Base-by-base conservation (phyloP, 345 rosid species). In the Adansonia digitata region DNA sequence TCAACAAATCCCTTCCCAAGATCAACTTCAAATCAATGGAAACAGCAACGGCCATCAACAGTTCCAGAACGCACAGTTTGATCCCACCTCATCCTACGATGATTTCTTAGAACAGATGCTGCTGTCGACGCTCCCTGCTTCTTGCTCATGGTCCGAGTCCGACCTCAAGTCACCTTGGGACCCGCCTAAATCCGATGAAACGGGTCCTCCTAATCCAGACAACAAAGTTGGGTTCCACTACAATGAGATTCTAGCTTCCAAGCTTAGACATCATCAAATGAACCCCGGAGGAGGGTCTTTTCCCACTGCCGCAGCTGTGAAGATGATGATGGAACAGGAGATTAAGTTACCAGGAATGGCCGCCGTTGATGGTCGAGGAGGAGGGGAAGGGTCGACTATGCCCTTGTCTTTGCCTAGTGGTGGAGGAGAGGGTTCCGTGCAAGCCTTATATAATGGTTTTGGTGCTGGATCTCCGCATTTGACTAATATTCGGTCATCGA, bases 101-200 rank as follows among this genome's bases (percentile, higher is more conserved):
- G 94, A 86, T 65, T 92, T 94, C 78, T 89, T 92, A 15, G 93
- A 89, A 35, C 95, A 92, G 75, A 89, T n/a, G n/a, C n/a, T 94
- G 90, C 88, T 92, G 62, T 89, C 97, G 9, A 56, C 88, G 61
- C 80, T 88, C 39, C 91, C n/a, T n/a, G n/a, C 97, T 71, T 82
- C 94, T 27, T 84, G 79, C 61, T 74, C 95, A 1, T 87, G 90
- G 88, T 34, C 85, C n/a, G n/a, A n/a, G n/a, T n/a, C n/a, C 20
- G 90, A 85, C 80, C 80, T 78, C 13, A 80, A 73, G 51, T 29
- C 82, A 40, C 84, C 84, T 13, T 69, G 85, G 77, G 91, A 86
- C 77, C 61, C 83, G 4, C 81, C 82, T 46, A 81, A 75, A 43
- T 81, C 88, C 13, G 84, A 83, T 27, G 88, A 84, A 65, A 76